Base-by-base conservation (phyloP, 1,139 yeast species). In the Blastobotrys ciferrii region DNA sequence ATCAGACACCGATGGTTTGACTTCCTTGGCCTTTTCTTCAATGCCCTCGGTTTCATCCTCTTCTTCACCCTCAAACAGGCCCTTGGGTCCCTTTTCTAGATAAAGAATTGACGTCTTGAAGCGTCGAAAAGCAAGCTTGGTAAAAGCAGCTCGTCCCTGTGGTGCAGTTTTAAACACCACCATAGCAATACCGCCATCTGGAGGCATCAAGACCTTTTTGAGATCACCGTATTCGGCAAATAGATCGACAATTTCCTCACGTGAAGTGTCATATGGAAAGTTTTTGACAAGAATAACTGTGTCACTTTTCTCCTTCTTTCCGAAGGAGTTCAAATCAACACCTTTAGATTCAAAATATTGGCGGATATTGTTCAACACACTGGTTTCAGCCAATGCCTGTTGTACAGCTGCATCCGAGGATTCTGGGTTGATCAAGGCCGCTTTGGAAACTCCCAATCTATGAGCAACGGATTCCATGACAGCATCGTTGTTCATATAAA, bases 341-440 rank as follows among this genome's bases (percentile, higher is more conserved):
- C 96, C 96, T 63, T 83, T 84, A 17, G 73, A 69, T 65, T 88
- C 95, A 66, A 92, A 92, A 67, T 81, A 92, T 58, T 81, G 81
- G 61, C 96, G 80, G 12, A 92, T 96, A 66, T 86, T 94, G 42
- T 92, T 94, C 62, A 92, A 84, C 18, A 91, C 96, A 63, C 89
- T 92, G 1, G 98, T 95, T 71, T 92, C 99, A 0, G 99, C 98
- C 55, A 92, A 77, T 0, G 98, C 98, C 67, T 91, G 98, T 63
- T 89, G 88, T n/a, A 92, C 98, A 1, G 96, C 97, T 45, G 96
- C 86, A 56, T 77, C 83, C 3, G 96, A 78, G 57, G 83, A 86
- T 58, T 87, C 85, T 1, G 96, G 95, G 65, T 92, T 94, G 53
- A 92, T 78, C 61, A 92, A 76, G 53, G 88, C 89, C 2, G 94